Evolutionary conservation across 2,329 filamentous ascomycete genomes (phyloP), one percentile per base, ranked within the genome.

Genomic region (Clarireedia homoeocarpa): DNA sequence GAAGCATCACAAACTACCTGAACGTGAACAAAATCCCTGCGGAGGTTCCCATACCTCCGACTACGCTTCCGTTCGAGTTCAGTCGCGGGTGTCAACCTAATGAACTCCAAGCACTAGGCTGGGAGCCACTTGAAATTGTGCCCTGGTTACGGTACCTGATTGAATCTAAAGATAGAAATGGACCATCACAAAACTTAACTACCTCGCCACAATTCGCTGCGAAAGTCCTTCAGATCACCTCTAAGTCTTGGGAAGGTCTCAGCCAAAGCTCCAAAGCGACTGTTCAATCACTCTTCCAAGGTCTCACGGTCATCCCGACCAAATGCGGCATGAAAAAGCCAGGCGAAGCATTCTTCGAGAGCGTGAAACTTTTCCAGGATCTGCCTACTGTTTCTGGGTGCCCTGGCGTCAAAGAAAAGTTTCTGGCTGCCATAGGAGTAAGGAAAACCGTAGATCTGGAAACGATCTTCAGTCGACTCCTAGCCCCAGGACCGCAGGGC

Each of bases 291-390:
- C 72, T 90, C 4, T 74, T 97, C 3, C 80, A 83, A 53, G 74
- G 79, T 2, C 78, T 86, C 50, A 81, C 89, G 0, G 81, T 95
- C 27, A 89, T 99, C 67, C 94, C 94, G 0, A 97, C 94, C 0
- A 96, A 90, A 68, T 73, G 85, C 62, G 94, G 94, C 6, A 95
- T 99, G 91, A 86, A 78, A 64, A 88, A 82, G 63, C 94, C 94
- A 4, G 74, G 76, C 3, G 91, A 97, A 62, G 85, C 94, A 0
- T 99, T 96, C 71, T 96, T 99, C 67, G 84, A 89, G 2, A 87
- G 83, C n/a, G 94, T 99, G 39, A 94, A 90, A 69, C 76, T 99
- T 0, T 99, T 99, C 66, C 91, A 96, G 59, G 94, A 99, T 68
- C 76, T 99, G 15, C 91, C 94, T 0, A 85, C 86, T 12, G 84